Conservation (phyloP, 208 protist genomes). For the Porcisia deanei region DNA sequence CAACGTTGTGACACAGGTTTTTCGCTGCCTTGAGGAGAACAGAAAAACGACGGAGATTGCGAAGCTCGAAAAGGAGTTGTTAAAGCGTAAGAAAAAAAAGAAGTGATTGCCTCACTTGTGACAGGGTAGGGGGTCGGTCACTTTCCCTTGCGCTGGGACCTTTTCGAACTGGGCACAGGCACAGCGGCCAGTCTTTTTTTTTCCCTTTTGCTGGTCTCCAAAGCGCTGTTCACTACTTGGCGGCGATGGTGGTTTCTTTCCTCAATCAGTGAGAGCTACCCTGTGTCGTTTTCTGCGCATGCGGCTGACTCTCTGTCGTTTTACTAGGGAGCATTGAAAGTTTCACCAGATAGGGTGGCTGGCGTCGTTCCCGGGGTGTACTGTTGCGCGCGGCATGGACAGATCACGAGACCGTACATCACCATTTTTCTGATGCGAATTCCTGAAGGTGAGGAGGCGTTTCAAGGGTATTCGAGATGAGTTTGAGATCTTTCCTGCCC, state of each 20-base stretch:
- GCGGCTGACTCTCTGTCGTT: background rate
- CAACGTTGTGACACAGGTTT: constrained; percentile 70
- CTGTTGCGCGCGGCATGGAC: no score
- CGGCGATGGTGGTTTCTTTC: background rate
- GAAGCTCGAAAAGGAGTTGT: constrained; percentile 70
- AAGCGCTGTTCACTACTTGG: background rate
- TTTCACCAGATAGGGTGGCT: no score
- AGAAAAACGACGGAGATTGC: constrained; percentile 55
- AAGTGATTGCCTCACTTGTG: constrained; percentile 11
- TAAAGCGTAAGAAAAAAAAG: constrained; percentile 75
- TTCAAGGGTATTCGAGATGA: no score
- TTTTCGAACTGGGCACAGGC: background rate
- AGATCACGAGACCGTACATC: no score
- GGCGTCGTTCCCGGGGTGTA: no score
- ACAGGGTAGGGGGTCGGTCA: background rate
- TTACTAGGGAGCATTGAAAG: no score
- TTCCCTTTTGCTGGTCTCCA: background rate
- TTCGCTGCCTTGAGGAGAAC: constrained; percentile 74
- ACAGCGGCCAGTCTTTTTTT: constrained; percentile 6
- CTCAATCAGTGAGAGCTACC: background rate
- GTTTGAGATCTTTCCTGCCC: no score
- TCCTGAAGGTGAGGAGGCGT: no score
- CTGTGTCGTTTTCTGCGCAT: background rate
- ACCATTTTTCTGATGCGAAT: no score
- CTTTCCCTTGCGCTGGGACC: background rate